Base-by-base conservation (phyloP, 2,329 filamentous ascomycete species). In the Exophiala oligosperma region DNA sequence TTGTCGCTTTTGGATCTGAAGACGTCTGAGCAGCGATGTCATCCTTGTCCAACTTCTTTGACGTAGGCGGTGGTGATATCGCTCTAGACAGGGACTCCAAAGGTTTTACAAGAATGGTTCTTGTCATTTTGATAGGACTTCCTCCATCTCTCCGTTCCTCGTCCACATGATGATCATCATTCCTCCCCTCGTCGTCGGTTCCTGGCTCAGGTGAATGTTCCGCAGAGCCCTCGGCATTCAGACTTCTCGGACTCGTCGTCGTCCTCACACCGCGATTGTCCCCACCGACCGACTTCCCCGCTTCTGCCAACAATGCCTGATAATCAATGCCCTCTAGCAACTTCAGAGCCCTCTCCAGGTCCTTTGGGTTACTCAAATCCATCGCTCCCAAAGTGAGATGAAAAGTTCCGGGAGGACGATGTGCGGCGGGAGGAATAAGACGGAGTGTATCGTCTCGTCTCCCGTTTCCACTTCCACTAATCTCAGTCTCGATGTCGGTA, bases 321-420 rank as follows among this genome's bases (percentile, higher is more conserved):
- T 84, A 61, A 64, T 85, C 75, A 0, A 85, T 66, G 0, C 68
- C 70, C 9, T 74, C 59, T 0, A 86, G 70, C 12, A 80, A 72
- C 1, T 66, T 44, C 24, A 77, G 64, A 0, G 82, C 84, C 29
- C 74, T 71, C 0, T 78, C 67, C 2, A 87, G 62, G 1, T 74
- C 72, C 47, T 81, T 77, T 2, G 77, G 73, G 2, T 76, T 78
- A 2, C 78, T 73, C 8, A 96, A 81, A 63, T 83, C 88, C 89
- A 97, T 92, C 1, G 95, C 89, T 0, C 92, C 92, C 0, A 97
- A 79, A 0, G 92, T 97, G 2, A 96, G 77, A 73, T 97, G 93
- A 49, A 97, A 74, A 1, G 91, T 92, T 0, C 90, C 90, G 0
- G 90, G 74, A 0, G 91, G 91, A 28, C 92, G 80, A 51, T 96